A percentile compares a stretch with the other conserved stretches of the same genome.
Conservation (phyloP, 306 rosid species). For the Calophaca sinica region DNA sequence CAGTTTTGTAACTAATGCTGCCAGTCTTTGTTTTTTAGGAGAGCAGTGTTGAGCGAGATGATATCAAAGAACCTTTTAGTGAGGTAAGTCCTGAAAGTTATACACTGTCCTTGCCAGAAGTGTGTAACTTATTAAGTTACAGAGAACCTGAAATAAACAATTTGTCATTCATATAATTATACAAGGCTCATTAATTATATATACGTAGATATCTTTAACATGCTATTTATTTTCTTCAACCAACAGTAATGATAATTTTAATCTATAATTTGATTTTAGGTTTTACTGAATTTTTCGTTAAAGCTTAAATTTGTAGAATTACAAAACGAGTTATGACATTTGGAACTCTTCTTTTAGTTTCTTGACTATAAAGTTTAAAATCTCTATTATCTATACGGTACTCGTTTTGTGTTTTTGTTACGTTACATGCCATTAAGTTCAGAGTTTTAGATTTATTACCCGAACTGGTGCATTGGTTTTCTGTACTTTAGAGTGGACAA, state of each 20-base stretch:
- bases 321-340: constrained; percentile 25
- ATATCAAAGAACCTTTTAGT: constrained; percentile 92
- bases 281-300: constrained; percentile 3
- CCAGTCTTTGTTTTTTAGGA: constrained; percentile 62
- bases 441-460: constrained; percentile 2
- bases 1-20: constrained; percentile 40
- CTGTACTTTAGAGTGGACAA: background rate
- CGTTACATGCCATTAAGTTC: background rate
- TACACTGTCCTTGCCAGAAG: constrained; percentile 24
- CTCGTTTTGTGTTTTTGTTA: constrained; percentile 9
- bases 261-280: background rate
- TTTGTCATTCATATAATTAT: constrained; percentile 29
- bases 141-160: background rate
- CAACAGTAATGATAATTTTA: constrained; percentile 12
- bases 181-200: constrained; percentile 2
- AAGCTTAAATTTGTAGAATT: background rate
- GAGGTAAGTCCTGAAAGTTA: constrained; percentile 65
- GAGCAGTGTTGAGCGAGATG: constrained; percentile 93
- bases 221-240: constrained; percentile 38
- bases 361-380: constrained; percentile 1
- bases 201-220: background rate
- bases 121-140: constrained; percentile 25
- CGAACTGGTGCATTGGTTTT: constrained; percentile 1
- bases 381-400: background rate
- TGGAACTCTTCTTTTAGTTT: background rate